phyloP scores from a whole-genome alignment of 305 asterid genomes.

The Solanum hybrid region DNA sequence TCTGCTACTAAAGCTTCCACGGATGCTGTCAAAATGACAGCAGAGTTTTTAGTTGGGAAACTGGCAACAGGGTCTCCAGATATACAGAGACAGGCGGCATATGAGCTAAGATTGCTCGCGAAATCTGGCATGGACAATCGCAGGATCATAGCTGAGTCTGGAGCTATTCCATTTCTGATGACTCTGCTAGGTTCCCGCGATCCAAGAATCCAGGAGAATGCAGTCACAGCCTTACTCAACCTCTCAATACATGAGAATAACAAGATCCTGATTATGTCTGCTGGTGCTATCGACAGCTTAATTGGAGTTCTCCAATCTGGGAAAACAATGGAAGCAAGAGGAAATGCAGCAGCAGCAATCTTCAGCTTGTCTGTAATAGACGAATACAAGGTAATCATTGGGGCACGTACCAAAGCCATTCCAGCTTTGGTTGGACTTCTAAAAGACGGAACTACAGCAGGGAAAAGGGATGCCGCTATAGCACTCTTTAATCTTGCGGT shows the following conservation, averaged over 20 bases:
- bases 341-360: constrained; percentile 77
- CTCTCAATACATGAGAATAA: constrained; percentile 71
- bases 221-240: constrained; percentile 74
- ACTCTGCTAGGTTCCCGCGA: constrained; percentile 42
- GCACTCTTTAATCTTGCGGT: constrained; percentile 71
- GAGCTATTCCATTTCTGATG: constrained; percentile 71
- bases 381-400: constrained; percentile 48
- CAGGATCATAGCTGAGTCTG: constrained; percentile 72
- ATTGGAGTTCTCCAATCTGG: constrained; percentile 46
- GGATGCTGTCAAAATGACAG: constrained; percentile 72
- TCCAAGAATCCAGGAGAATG: constrained; percentile 66
- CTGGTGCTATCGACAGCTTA: constrained; percentile 58
- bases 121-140: constrained; percentile 86
- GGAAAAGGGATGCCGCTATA: constrained; percentile 67
- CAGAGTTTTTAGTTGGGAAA: constrained; percentile 65
- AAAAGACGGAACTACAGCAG: constrained; percentile 57
- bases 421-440: constrained; percentile 56
- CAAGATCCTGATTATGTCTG: constrained; percentile 60
- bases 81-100: constrained; percentile 73
- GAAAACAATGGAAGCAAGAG: constrained; percentile 63
- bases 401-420: constrained; percentile 52
- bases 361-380: constrained; percentile 67
- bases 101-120: constrained; percentile 64
- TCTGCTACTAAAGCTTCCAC: constrained; percentile 52
- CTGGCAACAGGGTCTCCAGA: constrained; percentile 69